Evolutionary conservation across 2,329 filamentous ascomycete species (phyloP), one percentile per base, ranked within the genome.

Genomic region (Pyricularia grisea): DNA sequence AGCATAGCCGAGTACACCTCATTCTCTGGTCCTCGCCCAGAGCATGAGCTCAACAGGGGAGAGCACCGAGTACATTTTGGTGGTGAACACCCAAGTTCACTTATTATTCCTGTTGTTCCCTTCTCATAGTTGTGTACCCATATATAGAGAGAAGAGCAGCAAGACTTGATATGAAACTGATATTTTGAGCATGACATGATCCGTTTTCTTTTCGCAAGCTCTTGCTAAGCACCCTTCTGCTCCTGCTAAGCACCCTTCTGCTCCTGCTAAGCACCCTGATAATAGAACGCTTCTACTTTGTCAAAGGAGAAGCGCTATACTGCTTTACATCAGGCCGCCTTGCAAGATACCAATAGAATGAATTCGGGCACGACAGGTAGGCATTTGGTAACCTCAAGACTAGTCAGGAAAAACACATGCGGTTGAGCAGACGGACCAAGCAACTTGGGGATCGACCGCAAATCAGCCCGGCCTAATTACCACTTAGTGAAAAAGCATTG

Each of bases 41-140:
- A 80, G 33, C 72, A 79, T 70, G 79, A 82, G 74, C 72, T 74
- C 72, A 82, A 82, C 66, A 77, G 76, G 71, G 80, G 79, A 0
- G 70, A 72, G 50, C 79, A 82, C 70, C 75, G 72, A 14, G 74
- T 82, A 28, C 78, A 82, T 67, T 76, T 75, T 60, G 78, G 80
- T 3, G 74, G 74, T 2, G 75, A 80, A 28, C 76, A 79, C 61
- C 77, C 78, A 0, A 80, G 78, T 66, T 74, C 71, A 1, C 70
- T 81, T 4, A 79, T 80, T 63, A 68, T 82, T 66, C 80, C 79
- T 2, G 79, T 79, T 67, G 66, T 68, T 60, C 25, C 60, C 4
- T 30, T 64, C 60, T 64, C 25, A 64, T 27, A 64, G 60, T 4
- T 55, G 42, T 55, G 42, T 36, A 17, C 5, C 17, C 42, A n/a